Percentiles rank a stretch among this genome's conserved stretches.
phyloP scores from a whole-genome alignment of 2,329 filamentous ascomycete species.

The Podosphaera fusca region DNA sequence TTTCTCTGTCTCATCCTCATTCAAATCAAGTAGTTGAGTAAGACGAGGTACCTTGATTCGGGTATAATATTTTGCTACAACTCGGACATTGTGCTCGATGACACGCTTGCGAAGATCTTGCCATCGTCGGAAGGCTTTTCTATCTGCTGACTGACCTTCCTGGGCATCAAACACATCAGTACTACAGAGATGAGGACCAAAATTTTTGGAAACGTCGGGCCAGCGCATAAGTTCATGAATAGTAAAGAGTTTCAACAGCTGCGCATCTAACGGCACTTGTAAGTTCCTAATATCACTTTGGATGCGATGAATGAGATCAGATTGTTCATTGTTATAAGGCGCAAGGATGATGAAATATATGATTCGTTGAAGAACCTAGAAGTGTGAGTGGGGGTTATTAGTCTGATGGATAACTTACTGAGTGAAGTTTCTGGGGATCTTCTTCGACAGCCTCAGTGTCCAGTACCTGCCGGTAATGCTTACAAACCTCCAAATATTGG shows the following conservation, averaged over 20 bases:
- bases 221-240: slow-evolving; percentile 94
- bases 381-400: slow-evolving; percentile 5
- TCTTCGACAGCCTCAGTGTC: slow-evolving; percentile 91
- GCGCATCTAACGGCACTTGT: slow-evolving; percentile 55
- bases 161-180: slow-evolving; percentile 73
- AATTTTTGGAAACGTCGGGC: slow-evolving; percentile 77
- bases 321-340: slow-evolving; percentile 95
- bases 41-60: slow-evolving; percentile 82
- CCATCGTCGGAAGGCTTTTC: slow-evolving; percentile 71
- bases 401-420: slow-evolving; percentile 30
- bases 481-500: slow-evolving; percentile 94
- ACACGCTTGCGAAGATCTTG: slow-evolving; percentile 90
- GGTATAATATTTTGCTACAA: slow-evolving; percentile 96
- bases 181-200: slow-evolving; percentile 64
- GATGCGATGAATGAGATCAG: slow-evolving; percentile 85
- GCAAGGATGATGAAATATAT: slow-evolving; percentile 95
- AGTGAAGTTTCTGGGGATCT: slow-evolving; percentile 62
- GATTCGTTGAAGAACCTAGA: slow-evolving; percentile 68
- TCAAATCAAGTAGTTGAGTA: slow-evolving; percentile 73
- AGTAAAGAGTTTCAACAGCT: slow-evolving; percentile 83
- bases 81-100: slow-evolving; percentile 96
- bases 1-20: slow-evolving; percentile 92
- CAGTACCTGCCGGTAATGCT: slow-evolving; percentile 89
- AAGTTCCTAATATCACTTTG: slow-evolving; percentile 63
- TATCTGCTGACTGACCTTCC: slow-evolving; percentile 41